Evolutionary conservation across 2,329 filamentous ascomycete genomes (phyloP), one percentile per base, ranked within the genome.

Genomic region (Lomentospora prolificans): DNA sequence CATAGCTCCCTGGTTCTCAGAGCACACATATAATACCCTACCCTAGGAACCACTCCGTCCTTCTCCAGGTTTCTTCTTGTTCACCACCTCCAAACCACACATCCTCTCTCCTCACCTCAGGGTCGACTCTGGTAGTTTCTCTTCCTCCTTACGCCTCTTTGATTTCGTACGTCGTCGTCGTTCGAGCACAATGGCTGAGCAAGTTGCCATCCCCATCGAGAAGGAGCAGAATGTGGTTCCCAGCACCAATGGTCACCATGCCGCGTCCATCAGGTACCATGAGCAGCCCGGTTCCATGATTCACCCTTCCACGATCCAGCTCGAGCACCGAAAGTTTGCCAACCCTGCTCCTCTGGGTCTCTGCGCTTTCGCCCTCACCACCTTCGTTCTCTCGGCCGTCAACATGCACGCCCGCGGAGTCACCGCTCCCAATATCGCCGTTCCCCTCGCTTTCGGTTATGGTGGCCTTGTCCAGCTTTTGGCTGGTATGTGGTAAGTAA

Each of bases 401-500:
- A 92, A 92, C 73, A 76, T 89, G 69, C 75, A 80, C 55, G 73
- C 84, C 2, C 79, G 83, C 10, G 77, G 75, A 57, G 74, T 90
- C 56, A 69, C 70, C 1, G 68, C 66, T 2, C 84, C 86, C 50
- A 86, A 83, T 66, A 79, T 92, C 56, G 82, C 86, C 48, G 76
- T 90, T 8, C 80, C 81, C 10, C 71, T 86, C 14, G 86, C 87
- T 4, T 85, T 86, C 62, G 87, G 79, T 24, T 91, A 91, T 67
- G 88, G 88, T 64, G 88, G 87, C 63, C 75, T 90, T 14, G 82
- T 91, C 44, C 89, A 94, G 74, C 76, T 92, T 53, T 74, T 89
- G 22, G 86, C 88, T 61, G 89, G 89, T 74, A 94, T 92, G 89
- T 94, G 89, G 89, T 90, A 78, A 69, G 81, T 76, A 30, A 17